A percentile compares a stretch with the other conserved stretches of the same genome.
Conservation (phyloP, 176 grass and related monocot genomes). For the Aegilops tauschii region DNA sequence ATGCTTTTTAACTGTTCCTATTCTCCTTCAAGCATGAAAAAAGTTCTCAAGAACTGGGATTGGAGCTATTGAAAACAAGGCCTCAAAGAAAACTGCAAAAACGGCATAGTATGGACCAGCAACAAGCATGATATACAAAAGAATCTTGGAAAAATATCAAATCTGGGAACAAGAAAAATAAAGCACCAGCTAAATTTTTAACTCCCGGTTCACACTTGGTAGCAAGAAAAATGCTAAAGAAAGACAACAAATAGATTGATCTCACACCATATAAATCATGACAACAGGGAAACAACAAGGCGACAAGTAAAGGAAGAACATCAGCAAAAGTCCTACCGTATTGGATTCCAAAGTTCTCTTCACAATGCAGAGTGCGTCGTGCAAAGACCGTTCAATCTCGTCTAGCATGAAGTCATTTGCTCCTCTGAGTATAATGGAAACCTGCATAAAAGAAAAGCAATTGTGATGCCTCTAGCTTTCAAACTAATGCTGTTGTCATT, state of each 20-base stretch:
- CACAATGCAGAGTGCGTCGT: conserved; percentile 88
- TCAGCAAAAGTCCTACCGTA: conserved; percentile 46
- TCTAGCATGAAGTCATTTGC: conserved; percentile 95
- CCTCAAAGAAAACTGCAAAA: not conserved
- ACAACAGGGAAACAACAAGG: not conserved
- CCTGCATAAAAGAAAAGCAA: conserved; percentile 36
- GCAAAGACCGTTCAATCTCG: conserved; percentile 86
- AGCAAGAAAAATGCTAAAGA: too few relatives aligned
- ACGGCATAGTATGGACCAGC: too few relatives aligned
- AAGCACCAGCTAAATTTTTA: too few relatives aligned
- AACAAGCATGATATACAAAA: too few relatives aligned
- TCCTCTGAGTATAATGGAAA: conserved; percentile 90
- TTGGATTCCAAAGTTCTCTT: conserved; percentile 92
- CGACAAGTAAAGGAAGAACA: too few relatives aligned
- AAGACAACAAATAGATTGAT: too few relatives aligned
- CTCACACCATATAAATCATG: not conserved
- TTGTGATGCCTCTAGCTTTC: not conserved
- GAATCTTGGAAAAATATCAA: not conserved
- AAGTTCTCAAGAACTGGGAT: not conserved
- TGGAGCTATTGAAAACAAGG: not conserved
- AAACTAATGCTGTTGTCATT: not conserved
- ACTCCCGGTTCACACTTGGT: too few relatives aligned
- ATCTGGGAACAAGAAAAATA: too few relatives aligned
- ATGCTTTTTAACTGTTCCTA: not conserved
- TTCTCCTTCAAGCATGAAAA: not conserved